Evolutionary conservation across 495 filamentous ascomycete genomes (phyloP), one percentile per base, ranked within the genome.

Genomic region (Letharia columbiana): DNA sequence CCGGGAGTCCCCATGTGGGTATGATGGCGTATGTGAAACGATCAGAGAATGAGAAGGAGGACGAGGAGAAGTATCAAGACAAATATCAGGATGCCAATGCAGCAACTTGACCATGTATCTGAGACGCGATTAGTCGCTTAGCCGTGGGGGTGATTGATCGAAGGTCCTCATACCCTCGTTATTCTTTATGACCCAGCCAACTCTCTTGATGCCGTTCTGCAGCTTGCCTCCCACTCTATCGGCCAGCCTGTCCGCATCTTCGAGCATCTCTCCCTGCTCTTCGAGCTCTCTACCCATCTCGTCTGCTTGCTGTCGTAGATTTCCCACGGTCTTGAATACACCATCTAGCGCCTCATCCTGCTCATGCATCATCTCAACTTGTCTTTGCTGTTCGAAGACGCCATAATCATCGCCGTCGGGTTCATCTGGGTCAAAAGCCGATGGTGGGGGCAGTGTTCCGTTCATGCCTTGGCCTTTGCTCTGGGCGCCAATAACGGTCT

Each of bases 201-300:
- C 82, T 75, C 87, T 91, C 76, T 91, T 87, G 79, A 97, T 85
- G 8, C 95, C 94, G 70, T 82, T 89, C 76, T 88, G 83, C 71
- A 98, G 74, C 74, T 94, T 88, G 17, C 90, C 90, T 13, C 91
- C 91, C 1, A 98, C 91, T 41, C 92, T 82, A 74, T 96, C 92
- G 13, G 89, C 89, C 66, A 96, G 73, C 8, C 79, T 82, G 78
- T 97, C 92, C 61, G 92, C 87, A 63, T 88, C 85, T 63, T 91
- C 87, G 60, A 98, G 79, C 77, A 91, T 79, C 72, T 90, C 88
- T 31, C 79, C 82, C 81, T 98, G 94, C 75, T 97, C 93, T 75
- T 96, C 95, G 59, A 98, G 78, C 77, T 98, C 94, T 63, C 93
- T 79, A 11, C 92, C 92, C 93, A 98, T 98, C 68, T 89, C 87